Evolutionary conservation across 2,329 filamentous ascomycete genomes (phyloP).

Genomic region (Curvularia spicifera): DNA sequence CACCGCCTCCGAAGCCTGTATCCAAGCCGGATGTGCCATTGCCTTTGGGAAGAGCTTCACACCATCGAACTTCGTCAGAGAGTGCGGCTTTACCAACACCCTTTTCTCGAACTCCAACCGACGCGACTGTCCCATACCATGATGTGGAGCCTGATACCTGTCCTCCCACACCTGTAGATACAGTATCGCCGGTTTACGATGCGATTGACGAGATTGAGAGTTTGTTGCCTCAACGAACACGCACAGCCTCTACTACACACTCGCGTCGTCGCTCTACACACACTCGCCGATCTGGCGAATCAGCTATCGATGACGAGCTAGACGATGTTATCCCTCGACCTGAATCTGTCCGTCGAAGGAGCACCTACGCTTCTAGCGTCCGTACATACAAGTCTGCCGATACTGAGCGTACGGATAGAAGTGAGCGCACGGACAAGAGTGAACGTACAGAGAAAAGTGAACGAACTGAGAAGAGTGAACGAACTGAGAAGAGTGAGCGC

Average conservation of each 20-base stretch:
- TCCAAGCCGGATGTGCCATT: constrained; percentile 17
- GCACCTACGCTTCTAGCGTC: constrained; percentile 39
- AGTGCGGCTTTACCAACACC: constrained; percentile 33
- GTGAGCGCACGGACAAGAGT: constrained; percentile 22
- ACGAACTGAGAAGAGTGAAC: constrained; percentile 25
- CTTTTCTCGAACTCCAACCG: constrained; percentile 21
- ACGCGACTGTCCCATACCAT: constrained; percentile 22
- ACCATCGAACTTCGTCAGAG: constrained; percentile 25
- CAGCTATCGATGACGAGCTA: constrained; percentile 31
- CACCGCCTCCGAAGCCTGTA: constrained; percentile 16
- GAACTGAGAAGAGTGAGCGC: constrained; percentile 26
- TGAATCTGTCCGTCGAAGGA: constrained; percentile 36
- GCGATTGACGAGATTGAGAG: constrained; percentile 46
- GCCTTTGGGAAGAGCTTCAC: constrained; percentile 17
- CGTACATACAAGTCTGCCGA: constrained; percentile 30
- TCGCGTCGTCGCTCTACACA: constrained; percentile 41
- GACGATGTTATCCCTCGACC: constrained; percentile 28
- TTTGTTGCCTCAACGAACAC: constrained; percentile 35
- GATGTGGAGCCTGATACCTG: constrained; percentile 38
- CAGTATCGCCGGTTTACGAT: constrained; percentile 44
- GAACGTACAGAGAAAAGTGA: constrained; percentile 23
- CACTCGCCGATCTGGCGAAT: constrained; percentile 30
- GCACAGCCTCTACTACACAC: constrained; percentile 28
- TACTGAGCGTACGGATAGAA: constrained; percentile 16
- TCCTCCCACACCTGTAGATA: constrained; percentile 33